Conservation (phyloP, 2,329 filamentous ascomycete genomes). For the Aspergillus brunneoviolaceus region DNA sequence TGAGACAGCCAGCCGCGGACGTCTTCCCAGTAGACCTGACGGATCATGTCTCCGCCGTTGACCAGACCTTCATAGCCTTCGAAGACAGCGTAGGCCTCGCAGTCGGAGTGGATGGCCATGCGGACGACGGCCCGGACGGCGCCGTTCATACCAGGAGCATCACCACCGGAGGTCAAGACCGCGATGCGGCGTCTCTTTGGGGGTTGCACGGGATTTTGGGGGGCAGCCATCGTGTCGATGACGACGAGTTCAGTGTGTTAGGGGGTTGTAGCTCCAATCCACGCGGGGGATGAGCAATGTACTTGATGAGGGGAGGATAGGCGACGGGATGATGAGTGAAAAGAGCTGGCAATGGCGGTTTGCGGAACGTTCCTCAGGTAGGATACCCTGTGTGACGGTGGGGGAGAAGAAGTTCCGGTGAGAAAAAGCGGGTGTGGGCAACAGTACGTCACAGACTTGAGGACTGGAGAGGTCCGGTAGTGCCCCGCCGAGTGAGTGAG, state of each 20-base stretch:
- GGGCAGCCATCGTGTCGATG: slow-evolving; percentile 19
- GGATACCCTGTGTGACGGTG: slow-evolving; percentile 18
- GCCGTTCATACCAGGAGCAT: slow-evolving; percentile 93
- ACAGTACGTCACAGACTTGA: slow-evolving; percentile 22
- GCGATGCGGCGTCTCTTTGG: slow-evolving; percentile 67
- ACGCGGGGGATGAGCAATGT: slow-evolving; percentile 7
- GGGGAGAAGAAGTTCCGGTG: slow-evolving; percentile 33
- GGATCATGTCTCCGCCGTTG: slow-evolving; percentile 82
- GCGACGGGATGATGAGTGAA: slow-evolving; percentile 7
- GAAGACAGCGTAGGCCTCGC: slow-evolving; percentile 77
- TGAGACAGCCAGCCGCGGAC: slow-evolving; percentile 92
- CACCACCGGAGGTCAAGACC: slow-evolving; percentile 91
- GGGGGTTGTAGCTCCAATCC: slow-evolving; percentile 9
- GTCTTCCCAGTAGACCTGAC: slow-evolving; percentile 85
- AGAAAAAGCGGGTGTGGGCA: slow-evolving; percentile 35
- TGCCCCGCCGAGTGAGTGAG: neutral
- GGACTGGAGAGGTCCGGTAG: neutral
- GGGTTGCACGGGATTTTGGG: slow-evolving; percentile 20
- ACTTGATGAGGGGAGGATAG: slow-evolving; percentile 1
- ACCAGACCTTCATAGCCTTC: slow-evolving; percentile 97
- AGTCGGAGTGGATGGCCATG: slow-evolving; percentile 81
- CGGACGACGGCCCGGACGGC: slow-evolving; percentile 87
- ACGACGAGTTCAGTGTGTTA: slow-evolving; percentile 8
- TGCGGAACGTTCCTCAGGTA: neutral
- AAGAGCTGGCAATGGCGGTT: slow-evolving; percentile 10